Evolutionary conservation across 2,329 filamentous ascomycete genomes (phyloP), one percentile per base, ranked within the genome.

Genomic region (Aspergillus puulaauensis): DNA sequence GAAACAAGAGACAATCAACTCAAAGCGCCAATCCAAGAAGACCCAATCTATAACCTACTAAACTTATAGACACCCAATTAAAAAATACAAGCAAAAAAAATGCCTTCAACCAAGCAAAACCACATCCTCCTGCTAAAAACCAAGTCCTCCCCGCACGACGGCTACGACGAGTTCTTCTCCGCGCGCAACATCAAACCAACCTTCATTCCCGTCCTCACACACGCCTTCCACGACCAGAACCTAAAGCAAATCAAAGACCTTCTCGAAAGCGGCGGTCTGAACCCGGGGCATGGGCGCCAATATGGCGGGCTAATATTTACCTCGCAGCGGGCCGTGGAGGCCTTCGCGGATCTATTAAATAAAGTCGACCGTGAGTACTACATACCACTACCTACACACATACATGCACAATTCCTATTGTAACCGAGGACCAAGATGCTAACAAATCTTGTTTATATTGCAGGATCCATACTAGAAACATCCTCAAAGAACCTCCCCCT

Each of bases 231-330:
- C 59, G 52, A 58, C 11, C 49, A 63, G 41, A 77, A 76, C 59
- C 65, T 81, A 49, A 57, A 61, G 3, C 53, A 54, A 27, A 66
- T 80, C 9, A 69, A 69, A 54, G 61, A 67, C 3, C 67, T 78
- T 35, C 73, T 80, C 58, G 59, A 66, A 11, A 70, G 66, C 2
- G 69, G 71, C n/a, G 59, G 62, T 39, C 64, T 77, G 12, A 52
- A 54, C 14, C 54, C 63, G 17, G 59, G 59, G 1, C 54, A 61
- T 1, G 52, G 23, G 0, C 48, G 61, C 27, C 67, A 66, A 61
- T 81, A 80, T 63, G 79, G 79, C 24, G 79, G 79, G 1, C 61
- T 81, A 48, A 79, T 81, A 56, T 80, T 81, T 62, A 81, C 79
- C 12, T 79, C 77, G 56, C 79, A 81, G 63, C 68, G 79, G 35